Evolutionary conservation across 2,329 filamentous ascomycete genomes (phyloP).

Genomic region (Lizonia empirigonia): DNA sequence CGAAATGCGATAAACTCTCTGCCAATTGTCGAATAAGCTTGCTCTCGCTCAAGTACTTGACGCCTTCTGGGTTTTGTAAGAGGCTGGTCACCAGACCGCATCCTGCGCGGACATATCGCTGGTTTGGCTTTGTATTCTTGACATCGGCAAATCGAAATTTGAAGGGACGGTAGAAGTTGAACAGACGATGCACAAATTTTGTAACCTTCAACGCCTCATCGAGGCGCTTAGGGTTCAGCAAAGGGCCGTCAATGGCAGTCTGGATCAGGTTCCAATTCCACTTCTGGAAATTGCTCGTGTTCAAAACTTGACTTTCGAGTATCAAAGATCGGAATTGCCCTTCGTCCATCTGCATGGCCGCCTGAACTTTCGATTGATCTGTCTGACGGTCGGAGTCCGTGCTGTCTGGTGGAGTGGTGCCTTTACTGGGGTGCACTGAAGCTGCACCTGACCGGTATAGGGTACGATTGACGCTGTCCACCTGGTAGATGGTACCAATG

Average conservation of each 20-base stretch:
- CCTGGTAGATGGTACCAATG: conserved; percentile 92
- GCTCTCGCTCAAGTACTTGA: conserved; percentile 84
- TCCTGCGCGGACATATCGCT: conserved; percentile 89
- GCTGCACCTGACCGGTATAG: conserved; percentile 76
- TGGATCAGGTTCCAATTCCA: conserved; percentile 98
- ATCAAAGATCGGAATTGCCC: conserved; percentile 66
- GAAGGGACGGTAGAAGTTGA: conserved; percentile 95
- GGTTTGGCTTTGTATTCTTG: conserved; percentile 87
- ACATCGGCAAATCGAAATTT: conserved; percentile 94
- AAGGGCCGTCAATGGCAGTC: conserved; percentile 87
- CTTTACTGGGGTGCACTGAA: conserved; percentile 42
- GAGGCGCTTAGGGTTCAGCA: conserved; percentile 87
- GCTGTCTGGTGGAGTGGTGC: conserved; percentile 25
- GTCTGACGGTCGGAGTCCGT: conserved; percentile 46
- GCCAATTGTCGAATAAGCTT: conserved; percentile 93
- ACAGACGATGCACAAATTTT: conserved; percentile 92
- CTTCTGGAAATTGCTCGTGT: conserved; percentile 87
- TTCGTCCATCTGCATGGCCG: conserved; percentile 68
- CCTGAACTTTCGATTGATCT: conserved; percentile 57
- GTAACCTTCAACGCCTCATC: conserved; percentile 94
- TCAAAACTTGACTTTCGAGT: conserved; percentile 82
- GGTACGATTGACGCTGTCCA: conserved; percentile 94
- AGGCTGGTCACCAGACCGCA: conserved; percentile 87
- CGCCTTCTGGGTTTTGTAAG: conserved; percentile 82
- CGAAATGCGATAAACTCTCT: conserved; percentile 93